Evolutionary conservation across 192 early-diverging fungal genomes (phyloP).

Genomic region (Backusella tarrabulga): DNA sequence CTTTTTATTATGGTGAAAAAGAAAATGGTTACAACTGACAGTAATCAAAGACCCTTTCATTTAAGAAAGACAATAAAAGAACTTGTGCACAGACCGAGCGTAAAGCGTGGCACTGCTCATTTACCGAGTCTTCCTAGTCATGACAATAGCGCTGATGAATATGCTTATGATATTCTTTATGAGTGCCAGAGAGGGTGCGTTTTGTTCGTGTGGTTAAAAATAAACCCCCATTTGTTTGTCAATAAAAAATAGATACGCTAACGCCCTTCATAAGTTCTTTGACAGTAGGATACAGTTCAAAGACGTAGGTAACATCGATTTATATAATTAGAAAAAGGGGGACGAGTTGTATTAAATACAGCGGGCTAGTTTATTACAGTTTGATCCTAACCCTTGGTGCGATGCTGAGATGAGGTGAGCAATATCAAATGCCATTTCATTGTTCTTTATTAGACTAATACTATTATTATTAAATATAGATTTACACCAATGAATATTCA

Average conservation of each 20-base stretch:
- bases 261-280: conserved; percentile 26
- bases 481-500: conserved; percentile 46
- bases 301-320: conserved; percentile 27
- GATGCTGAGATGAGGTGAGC: conserved; percentile 39
- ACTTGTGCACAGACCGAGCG: neutral
- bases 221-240: no score
- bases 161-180: conserved; percentile 39
- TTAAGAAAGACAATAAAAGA: conserved; percentile 1
- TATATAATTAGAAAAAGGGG: neutral
- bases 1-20: neutral
- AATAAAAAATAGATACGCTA: neutral
- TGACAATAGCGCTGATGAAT: conserved; percentile 15
- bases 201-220: neutral
- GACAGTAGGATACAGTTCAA: conserved; percentile 51
- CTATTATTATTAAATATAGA: conserved; percentile 9
- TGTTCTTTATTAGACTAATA: no score
- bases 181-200: conserved; percentile 45
- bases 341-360: neutral
- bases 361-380: conserved; percentile 36
- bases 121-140: neutral
- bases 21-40: neutral
- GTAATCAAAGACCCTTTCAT: neutral
- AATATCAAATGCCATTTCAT: no score
- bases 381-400: conserved; percentile 56
- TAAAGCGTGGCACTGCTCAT: neutral